A percentile compares a stretch with the other conserved stretches of the same genome.
phyloP scores from a whole-genome alignment of 306 rosid species.

The Vicia sativa region DNA sequence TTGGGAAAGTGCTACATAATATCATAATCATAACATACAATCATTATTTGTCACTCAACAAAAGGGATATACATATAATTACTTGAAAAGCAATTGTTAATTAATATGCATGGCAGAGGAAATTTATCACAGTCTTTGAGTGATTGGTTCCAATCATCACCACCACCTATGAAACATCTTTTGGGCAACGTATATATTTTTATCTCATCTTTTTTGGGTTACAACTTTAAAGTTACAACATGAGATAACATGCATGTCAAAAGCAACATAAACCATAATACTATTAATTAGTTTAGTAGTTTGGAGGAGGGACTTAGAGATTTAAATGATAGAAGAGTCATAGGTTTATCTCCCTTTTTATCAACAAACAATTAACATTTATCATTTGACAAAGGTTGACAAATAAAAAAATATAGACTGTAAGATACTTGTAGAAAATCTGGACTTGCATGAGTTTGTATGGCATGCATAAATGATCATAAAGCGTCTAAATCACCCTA shows the following conservation, averaged over 20 bases:
- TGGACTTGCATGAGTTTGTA: not conserved
- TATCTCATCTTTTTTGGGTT: not conserved
- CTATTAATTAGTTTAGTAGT: not conserved
- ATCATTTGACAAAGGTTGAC: not conserved
- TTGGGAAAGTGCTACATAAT: constrained; percentile 48
- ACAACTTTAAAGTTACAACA: not conserved
- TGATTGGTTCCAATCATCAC: constrained; percentile 2
- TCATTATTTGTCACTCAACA: constrained; percentile 1
- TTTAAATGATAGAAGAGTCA: not conserved
- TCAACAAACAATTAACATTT: not conserved
- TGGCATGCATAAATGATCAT: constrained; percentile 2
- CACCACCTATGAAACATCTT: not conserved
- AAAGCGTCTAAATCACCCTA: not conserved
- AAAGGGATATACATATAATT: not conserved
- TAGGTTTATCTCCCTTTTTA: not conserved
- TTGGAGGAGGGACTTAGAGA: not conserved
- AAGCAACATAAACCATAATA: not conserved
- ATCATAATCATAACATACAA: not conserved
- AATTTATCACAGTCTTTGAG: not conserved
- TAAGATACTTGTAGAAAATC: not conserved
- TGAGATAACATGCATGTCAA: not conserved
- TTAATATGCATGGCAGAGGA: constrained; percentile 6
- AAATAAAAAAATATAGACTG: not conserved
- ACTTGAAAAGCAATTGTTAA: constrained; percentile 1
- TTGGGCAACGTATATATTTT: constrained; percentile 3